These are phyloP conservation scores for Acacia confusa DNA, from an alignment of 306 rosid species.

Conservation along the genomic window DNA sequence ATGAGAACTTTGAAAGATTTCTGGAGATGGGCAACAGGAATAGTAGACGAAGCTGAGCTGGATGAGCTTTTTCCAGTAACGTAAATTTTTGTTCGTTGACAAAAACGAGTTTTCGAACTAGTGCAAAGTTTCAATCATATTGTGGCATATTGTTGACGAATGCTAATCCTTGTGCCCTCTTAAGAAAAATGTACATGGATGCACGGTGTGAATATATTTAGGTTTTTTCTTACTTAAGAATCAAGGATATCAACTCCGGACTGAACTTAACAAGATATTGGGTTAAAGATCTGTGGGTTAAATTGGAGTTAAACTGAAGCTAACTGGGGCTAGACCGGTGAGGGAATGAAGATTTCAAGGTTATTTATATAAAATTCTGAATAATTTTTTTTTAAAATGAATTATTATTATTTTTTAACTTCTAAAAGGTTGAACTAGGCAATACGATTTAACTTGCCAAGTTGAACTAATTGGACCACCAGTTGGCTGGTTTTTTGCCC, in stretches of 20 bases:
- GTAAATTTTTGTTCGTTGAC: not conserved
- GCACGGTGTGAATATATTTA: not conserved
- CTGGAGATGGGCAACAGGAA: not conserved
- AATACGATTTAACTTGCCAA: too few relatives aligned
- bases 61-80: not conserved
- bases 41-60: not conserved
- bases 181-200: not conserved
- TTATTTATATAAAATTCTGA: too few relatives aligned
- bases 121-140: not conserved
- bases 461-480: too few relatives aligned
- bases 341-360: too few relatives aligned
- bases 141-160: not conserved
- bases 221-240: not conserved
- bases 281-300: too few relatives aligned
- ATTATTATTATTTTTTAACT: too few relatives aligned
- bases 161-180: not conserved
- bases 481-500: rapidly evolving
- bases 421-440: too few relatives aligned
- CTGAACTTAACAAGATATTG: too few relatives aligned
- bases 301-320: too few relatives aligned
- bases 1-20: not conserved
- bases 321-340: too few relatives aligned
- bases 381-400: too few relatives aligned
- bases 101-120: not conserved
- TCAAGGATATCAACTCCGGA: too few relatives aligned